A percentile compares a stretch with the other conserved stretches of the same genome.
Evolutionary conservation across 2,329 filamentous ascomycete species (phyloP).

Genomic region (Colletotrichum sp.): DNA sequence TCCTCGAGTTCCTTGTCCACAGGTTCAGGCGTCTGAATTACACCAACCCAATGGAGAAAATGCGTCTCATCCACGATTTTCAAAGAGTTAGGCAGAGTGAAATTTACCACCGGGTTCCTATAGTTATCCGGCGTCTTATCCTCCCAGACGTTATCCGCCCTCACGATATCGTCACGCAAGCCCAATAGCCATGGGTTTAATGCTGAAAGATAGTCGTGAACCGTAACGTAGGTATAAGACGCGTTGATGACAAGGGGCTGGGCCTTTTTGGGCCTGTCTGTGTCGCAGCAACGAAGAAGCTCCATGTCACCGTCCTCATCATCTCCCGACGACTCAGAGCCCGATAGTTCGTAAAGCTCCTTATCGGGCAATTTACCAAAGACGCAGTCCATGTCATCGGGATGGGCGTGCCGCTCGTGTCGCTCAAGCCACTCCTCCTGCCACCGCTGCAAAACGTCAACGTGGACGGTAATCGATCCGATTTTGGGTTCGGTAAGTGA

Average conservation of each 20-base stretch:
- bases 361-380: background rate
- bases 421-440: background rate
- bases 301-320: background rate
- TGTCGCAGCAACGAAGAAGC: background rate
- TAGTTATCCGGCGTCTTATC: background rate
- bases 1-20: background rate
- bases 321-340: background rate
- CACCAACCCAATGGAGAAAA: background rate
- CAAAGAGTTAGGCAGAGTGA: background rate
- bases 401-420: background rate
- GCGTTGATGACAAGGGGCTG: background rate
- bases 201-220: background rate
- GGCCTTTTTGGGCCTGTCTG: background rate
- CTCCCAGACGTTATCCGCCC: background rate
- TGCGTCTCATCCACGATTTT: background rate
- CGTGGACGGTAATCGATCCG: background rate
- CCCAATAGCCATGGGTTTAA: background rate
- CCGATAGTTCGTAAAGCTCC: background rate
- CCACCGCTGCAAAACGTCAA: background rate
- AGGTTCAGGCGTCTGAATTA: background rate
- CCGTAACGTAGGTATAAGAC: background rate
- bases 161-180: background rate
- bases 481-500: no score
- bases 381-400: background rate
- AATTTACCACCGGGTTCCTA: rapidly evolving